Conservation (phyloP, 2,329 filamentous ascomycete species). For the Ascomycota sp. region DNA sequence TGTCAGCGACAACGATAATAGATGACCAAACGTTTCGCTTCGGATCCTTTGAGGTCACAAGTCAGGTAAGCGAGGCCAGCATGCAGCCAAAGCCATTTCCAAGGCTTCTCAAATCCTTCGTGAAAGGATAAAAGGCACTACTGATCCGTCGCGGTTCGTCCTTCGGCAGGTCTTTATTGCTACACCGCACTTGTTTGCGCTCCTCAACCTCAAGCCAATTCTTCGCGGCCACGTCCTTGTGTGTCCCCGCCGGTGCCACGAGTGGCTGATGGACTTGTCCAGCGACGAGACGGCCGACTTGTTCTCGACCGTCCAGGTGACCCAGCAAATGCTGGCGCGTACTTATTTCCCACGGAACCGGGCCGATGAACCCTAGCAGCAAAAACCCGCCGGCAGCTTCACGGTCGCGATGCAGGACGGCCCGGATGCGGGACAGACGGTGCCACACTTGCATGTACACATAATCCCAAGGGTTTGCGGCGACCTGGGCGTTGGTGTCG, state of each 20-base stretch:
- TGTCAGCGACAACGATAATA: slow-evolving; percentile 11
- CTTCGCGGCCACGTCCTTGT: slow-evolving; percentile 86
- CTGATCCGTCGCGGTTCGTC: no score
- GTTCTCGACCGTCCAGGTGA: slow-evolving; percentile 67
- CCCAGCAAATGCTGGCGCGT: slow-evolving; percentile 52
- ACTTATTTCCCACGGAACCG: slow-evolving; percentile 26
- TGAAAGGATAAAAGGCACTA: no score
- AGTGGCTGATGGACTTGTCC: slow-evolving; percentile 56
- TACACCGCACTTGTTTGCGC: slow-evolving; percentile 60
- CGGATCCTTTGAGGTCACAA: slow-evolving; percentile 55
- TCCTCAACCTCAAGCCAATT: slow-evolving; percentile 91
- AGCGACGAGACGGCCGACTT: slow-evolving; percentile 56
- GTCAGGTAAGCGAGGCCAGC: slow-evolving; percentile 32
- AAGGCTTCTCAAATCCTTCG: background rate
- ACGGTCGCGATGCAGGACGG: slow-evolving; percentile 96
- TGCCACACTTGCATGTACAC: slow-evolving; percentile 84
- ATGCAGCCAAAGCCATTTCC: background rate
- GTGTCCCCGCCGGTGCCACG: slow-evolving; percentile 50
- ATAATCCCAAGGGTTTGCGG: slow-evolving; percentile 55
- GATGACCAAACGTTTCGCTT: slow-evolving; percentile 33
- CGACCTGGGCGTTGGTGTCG: slow-evolving; percentile 19
- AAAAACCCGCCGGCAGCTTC: slow-evolving; percentile 43
- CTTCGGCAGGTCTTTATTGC: slow-evolving; percentile 83
- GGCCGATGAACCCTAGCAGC: slow-evolving; percentile 11
- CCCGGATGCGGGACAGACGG: slow-evolving; percentile 74